Base-by-base conservation (phyloP, 2,329 filamentous ascomycete species). In the Fusarium papillatum region DNA sequence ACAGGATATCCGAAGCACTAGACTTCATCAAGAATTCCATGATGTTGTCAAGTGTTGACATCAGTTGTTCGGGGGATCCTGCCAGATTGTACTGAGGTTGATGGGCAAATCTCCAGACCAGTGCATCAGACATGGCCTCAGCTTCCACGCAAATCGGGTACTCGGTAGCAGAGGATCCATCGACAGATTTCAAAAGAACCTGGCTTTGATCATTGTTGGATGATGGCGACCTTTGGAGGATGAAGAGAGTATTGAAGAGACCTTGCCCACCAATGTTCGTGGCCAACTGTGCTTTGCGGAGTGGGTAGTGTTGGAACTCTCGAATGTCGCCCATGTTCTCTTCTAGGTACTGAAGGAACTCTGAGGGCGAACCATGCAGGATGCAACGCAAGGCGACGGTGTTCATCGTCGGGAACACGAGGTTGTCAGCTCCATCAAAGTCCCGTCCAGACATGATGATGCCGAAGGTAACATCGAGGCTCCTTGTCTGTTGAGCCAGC, bases 341-440 rank as follows among this genome's bases (percentile, higher is more conserved):
- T 80, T 98, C 95, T 75, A 95, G 88, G 79, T 96, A 94, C 16
- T 86, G 87, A 34, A 98, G 84, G 84, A 97, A 92, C 1, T 92
- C 88, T 1, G 82, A 75, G 0, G 90, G 84, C 0, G 88, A 91
- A 2, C 95, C 95, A 77, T 97, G 94, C 4, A 98, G 82, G 4
- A 96, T 88, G 2, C 90, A 90, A 14, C 95, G 89, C 10, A 98
- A 87, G 0, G 93, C 90, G 0, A 98, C 92, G 0, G 96, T 98
- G 80, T 98, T 98, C 94, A 98, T 98, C 0, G 94, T 95, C 0
- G 96, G 96, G 79, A 98, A 98, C 80, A 96, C 88, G 16, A 96
- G 83, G 31, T 90, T 83, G 53, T 94, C 90, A 0, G 91, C 90
- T 19, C 90, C 89, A 57, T 94, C 92, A 13, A 91, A 92, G 68